Evolutionary conservation across 257 asterid species (phyloP), one percentile per base, ranked within the genome.

Genomic region (Striga asiatica): DNA sequence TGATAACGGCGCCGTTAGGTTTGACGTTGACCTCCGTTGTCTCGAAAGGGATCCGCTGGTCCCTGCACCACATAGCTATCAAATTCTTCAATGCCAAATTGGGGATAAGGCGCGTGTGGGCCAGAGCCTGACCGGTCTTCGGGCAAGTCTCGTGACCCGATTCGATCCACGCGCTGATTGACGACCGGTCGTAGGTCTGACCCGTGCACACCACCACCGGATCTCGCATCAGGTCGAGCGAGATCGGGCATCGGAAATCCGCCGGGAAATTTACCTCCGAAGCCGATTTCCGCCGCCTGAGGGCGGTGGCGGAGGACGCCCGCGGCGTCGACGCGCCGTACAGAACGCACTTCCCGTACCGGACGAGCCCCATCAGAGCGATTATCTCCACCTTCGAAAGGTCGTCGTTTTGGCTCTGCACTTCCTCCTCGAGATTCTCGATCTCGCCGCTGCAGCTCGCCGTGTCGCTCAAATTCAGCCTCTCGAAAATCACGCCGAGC

Each of bases 61-160:
- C 85, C 9, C 82, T 78, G 62, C 96, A 84, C 96, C 96, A 87
- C 75, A 66, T 66, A 47, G 79, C 83, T 47, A 87, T 84, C 83
- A 81, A 63, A 34, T 81, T 87, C 79, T 66, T 76, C 79, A 87
- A 68, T 1, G 87, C 84, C 16, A 70, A 27, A 62, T 87, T 87
- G 25, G 82, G 75, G 16, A 79, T 77, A 13, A 87, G 67, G 47
- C 67, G 76, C 21, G 80, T 63, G 72, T 81, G 84, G 78, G 75
- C 60, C 71, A 87, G 64, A 4, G 69, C 52, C 74, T 83, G 93
- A 49, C 93, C 94, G 1, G 96, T 81, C 70, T 87, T 87, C 0
- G 96, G 94, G 66, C 96, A 87, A 62, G 93, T 87, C 72, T 73
- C 66, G 46, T 84, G 96, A 8, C 94, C 87, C 5, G 94, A 84